Conservation (phyloP, 2,329 filamentous ascomycete species). For the Cryphonectria naterciae region DNA sequence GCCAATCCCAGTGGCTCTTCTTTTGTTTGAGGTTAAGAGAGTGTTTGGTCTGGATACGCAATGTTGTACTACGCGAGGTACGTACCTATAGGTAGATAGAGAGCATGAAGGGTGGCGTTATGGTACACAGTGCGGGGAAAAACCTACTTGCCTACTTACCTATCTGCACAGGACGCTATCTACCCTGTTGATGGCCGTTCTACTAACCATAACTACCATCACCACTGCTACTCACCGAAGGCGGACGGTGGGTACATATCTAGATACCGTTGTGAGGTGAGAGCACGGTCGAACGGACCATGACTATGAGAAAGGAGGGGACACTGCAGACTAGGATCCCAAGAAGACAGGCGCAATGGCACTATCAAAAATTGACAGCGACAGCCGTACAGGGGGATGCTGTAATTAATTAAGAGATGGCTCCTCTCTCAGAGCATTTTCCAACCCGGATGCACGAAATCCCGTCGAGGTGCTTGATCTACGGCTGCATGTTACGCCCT, state of each 20-base stretch:
- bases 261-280: slow-evolving; percentile 3
- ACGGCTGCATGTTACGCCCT: neutral
- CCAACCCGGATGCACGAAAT: neutral
- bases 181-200: neutral
- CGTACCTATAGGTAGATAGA: no score
- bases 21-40: neutral
- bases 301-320: neutral
- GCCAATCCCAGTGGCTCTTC: neutral
- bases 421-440: neutral
- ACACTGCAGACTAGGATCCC: neutral
- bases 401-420: neutral
- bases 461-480: neutral
- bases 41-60: neutral
- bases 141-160: neutral
- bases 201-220: neutral
- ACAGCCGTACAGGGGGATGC: neutral
- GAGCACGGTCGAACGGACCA: neutral
- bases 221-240: no score
- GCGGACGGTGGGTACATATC: neutral
- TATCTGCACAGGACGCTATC: neutral
- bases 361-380: neutral
- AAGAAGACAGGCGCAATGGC: neutral
- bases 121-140: neutral
- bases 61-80: no score
- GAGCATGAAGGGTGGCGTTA: no score